Base-by-base conservation (phyloP, 768 basidiomycete genomes). In the Podaxis pistillaris region DNA sequence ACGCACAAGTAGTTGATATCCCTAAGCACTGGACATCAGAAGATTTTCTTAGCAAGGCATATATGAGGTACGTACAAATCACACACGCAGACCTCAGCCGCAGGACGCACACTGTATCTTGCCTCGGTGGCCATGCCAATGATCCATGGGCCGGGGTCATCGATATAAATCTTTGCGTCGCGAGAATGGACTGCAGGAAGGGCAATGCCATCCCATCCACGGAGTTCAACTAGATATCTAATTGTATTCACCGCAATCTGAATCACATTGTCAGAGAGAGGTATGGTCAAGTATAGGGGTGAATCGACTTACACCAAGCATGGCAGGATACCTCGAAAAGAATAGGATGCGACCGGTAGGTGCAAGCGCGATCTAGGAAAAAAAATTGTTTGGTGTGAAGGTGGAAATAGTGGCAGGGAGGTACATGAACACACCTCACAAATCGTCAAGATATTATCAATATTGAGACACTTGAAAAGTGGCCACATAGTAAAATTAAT, bases 401-500 rank as follows among this genome's bases (percentile, higher is more conserved):
- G 58, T 56, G 36, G 15, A 37, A 17, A 13, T 46, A 22, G 55
- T 54, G 30, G 12, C 30, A 19, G 4, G 44, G 22, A 41, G 7
- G 41, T 11, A 52, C 22, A 12, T 22, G 15, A 38, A 63, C 73
- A 3, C 68, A 91, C 91, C 83, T 98, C 96, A 70, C 93, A 94
- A 61, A 93, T 89, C 6, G 93, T 94, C 64, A 98, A 77, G 64
- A 98, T 91, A 68, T 96, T 95, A 72, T 97, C 96, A 60, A 96
- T 86, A 68, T 94, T 94, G 63, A 98, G 75, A 63, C 90, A 90
- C 72, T 94, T 91, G 82, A 98, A 97, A 55, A 98, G 71, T 1
- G 96, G 96, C 94, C 94, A 98, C 86, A 97, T 92, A 41, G 94
- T 94, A 71, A 96, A 95, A 74, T 96, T 96, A 70, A 94, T 92